phyloP scores from a whole-genome alignment of 768 basidiomycete species.

The Panellus pusillus region DNA sequence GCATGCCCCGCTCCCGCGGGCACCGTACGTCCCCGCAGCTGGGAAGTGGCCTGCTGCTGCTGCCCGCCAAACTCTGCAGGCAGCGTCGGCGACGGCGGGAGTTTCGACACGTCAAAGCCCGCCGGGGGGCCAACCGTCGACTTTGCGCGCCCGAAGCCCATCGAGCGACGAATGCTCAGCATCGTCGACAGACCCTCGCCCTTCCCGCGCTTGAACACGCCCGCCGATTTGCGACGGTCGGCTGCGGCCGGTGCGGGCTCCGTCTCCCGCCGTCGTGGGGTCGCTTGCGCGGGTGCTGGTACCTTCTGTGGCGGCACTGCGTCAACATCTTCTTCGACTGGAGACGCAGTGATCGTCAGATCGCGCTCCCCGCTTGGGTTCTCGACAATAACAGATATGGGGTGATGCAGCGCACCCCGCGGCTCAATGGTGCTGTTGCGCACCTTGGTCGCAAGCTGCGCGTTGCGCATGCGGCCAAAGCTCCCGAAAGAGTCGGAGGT shows the following conservation, averaged over 20 bases:
- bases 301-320: constrained; percentile 1
- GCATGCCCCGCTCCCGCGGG: constrained; percentile 14
- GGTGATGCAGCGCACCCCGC: background rate
- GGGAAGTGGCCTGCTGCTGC: background rate
- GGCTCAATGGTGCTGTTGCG: constrained; percentile 14
- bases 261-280: constrained; percentile 7
- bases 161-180: constrained; percentile 11
- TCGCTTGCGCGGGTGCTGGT: background rate
- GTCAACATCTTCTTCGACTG: constrained; percentile 13
- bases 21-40: constrained; percentile 1
- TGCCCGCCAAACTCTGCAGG: background rate
- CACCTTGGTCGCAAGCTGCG: constrained; percentile 10
- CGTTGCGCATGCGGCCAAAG: constrained; percentile 16
- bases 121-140: constrained; percentile 20
- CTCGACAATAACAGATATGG: constrained; percentile 32
- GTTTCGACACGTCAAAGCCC: constrained; percentile 32
- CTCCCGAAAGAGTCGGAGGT: constrained; percentile 4
- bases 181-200: constrained; percentile 13
- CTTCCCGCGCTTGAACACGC: constrained; percentile 37
- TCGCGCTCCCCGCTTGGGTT: constrained; percentile 35
- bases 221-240: constrained; percentile 34
- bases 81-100: constrained; percentile 38
- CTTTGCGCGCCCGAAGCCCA: constrained; percentile 8
- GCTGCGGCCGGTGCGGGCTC: background rate
- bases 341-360: background rate